These are phyloP conservation scores for Pseudopithomyces maydicus DNA, from an alignment of 2,329 filamentous ascomycete species.

Conservation along the genomic window DNA sequence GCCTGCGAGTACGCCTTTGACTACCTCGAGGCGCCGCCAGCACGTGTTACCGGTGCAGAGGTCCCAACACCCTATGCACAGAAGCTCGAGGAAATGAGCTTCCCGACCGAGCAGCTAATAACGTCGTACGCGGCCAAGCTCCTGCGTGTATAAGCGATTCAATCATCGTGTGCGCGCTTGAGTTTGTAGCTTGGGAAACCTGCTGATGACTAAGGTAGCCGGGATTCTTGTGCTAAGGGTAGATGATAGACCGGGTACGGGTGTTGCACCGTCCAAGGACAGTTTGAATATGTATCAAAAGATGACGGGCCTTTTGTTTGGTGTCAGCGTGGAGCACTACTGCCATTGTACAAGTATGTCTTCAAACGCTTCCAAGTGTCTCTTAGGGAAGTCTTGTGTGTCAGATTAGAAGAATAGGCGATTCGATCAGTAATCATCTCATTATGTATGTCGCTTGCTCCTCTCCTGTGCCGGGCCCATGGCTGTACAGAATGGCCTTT, in stretches of 20 bases:
- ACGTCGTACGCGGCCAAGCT: constrained; percentile 88
- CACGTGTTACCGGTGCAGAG: constrained; percentile 94
- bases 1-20: constrained; percentile 98
- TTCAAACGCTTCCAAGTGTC: constrained; percentile 21
- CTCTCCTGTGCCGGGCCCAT: not conserved
- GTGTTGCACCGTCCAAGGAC: not conserved
- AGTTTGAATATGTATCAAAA: constrained; percentile 33
- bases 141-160: constrained; percentile 68
- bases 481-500: not conserved
- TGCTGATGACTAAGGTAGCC: not conserved
- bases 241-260: not conserved
- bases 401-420: constrained; percentile 17
- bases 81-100: constrained; percentile 91
- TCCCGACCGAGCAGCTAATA: constrained; percentile 89
- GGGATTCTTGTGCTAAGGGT: not conserved
- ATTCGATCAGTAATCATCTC: constrained; percentile 16
- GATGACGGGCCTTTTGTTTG: constrained; percentile 14
- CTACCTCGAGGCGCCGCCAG: constrained; percentile 92
- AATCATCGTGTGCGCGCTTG: not conserved
- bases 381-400: constrained; percentile 10
- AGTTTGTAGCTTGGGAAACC: not conserved
- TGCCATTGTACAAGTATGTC: constrained; percentile 28
- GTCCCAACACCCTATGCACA: constrained; percentile 95
- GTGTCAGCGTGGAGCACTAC: constrained; percentile 22
- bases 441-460: not conserved